phyloP scores from a whole-genome alignment of 352 stramenopile species.

The Phytophthora hibernalis region DNA sequence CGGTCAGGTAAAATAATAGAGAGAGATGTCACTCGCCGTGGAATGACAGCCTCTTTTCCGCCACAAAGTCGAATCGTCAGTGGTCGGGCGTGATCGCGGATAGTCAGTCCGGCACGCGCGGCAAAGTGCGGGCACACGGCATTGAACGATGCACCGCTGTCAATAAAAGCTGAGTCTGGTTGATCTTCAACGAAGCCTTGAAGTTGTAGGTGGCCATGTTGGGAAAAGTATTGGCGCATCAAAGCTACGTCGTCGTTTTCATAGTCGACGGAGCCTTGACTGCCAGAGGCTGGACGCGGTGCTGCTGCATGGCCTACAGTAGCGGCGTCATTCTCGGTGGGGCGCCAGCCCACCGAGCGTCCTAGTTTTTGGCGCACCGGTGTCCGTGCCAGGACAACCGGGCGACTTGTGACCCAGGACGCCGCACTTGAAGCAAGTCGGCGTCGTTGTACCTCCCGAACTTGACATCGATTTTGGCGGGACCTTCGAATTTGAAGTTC shows the following conservation, averaged over 20 bases:
- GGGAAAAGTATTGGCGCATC: not conserved
- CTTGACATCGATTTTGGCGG: not conserved
- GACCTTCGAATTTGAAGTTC: not conserved
- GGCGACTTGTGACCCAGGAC: slow-evolving; percentile 9
- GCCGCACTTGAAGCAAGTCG: slow-evolving; percentile 10
- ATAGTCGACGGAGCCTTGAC: slow-evolving; percentile 6
- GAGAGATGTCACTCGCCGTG: not conserved
- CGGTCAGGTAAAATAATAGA: slow-evolving; percentile 4
- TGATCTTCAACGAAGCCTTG: not conserved
- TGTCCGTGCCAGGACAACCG: too few species aligned
- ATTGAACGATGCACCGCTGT: slow-evolving; percentile 12
- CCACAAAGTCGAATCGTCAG: slow-evolving; percentile 1
- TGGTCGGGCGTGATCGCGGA: not conserved
- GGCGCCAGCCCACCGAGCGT: slow-evolving; percentile 7
- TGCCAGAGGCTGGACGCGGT: too few species aligned
- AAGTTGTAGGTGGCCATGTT: slow-evolving; percentile 5
- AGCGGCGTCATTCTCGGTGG: slow-evolving; percentile 10
- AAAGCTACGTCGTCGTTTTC: slow-evolving; percentile 1
- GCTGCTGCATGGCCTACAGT: too few species aligned
- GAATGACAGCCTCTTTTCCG: slow-evolving; percentile 5
- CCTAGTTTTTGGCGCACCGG: slow-evolving; percentile 8
- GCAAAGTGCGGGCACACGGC: not conserved
- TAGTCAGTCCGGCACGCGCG: not conserved
- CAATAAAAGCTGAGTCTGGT: slow-evolving; percentile 2
- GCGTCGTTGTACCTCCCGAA: not conserved